These are phyloP conservation scores for Cryptococcus hybrid DNA, from an alignment of 1,284 basidiomycete species.

Conservation along the genomic window DNA sequence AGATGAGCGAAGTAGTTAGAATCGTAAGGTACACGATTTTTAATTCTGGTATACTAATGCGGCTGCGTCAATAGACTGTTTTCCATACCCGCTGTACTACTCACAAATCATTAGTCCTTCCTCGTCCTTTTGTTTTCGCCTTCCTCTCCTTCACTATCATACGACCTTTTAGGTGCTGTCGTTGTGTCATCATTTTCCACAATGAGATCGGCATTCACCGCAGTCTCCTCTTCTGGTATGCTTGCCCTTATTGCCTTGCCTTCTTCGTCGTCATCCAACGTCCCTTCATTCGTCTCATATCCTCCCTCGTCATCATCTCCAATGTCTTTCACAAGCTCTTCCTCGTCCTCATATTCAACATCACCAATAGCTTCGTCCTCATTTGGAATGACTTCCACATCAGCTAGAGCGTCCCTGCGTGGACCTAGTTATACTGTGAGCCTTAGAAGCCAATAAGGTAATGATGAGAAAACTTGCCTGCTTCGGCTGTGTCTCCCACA, in stretches of 20 bases:
- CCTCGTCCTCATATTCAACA: background rate
- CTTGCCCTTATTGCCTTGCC: background rate
- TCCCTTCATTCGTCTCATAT: conserved; percentile 2
- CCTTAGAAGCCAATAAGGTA: background rate
- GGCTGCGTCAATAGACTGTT: too few relatives aligned
- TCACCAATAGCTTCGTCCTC: background rate
- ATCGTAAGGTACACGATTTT: too few relatives aligned
- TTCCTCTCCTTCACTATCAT: conserved; percentile 4
- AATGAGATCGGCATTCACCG: background rate
- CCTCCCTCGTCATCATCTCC: background rate
- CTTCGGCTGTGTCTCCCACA: too few relatives aligned
- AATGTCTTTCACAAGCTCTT: background rate
- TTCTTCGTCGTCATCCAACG: conserved; percentile 5
- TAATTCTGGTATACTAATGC: too few relatives aligned
- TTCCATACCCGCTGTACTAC: background rate
- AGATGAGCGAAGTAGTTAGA: too few relatives aligned
- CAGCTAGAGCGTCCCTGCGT: too few relatives aligned
- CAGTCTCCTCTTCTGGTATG: background rate
- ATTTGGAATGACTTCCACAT: too few relatives aligned
- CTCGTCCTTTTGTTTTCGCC: conserved; percentile 12
- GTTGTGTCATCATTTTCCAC: background rate
- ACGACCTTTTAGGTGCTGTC: conserved; percentile 1
- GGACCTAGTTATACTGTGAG: background rate
- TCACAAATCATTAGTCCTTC: background rate
- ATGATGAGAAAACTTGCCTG: too few relatives aligned